Conservation (phyloP, 2,329 filamentous ascomycete species). For the Epichloe gansuensis region DNA sequence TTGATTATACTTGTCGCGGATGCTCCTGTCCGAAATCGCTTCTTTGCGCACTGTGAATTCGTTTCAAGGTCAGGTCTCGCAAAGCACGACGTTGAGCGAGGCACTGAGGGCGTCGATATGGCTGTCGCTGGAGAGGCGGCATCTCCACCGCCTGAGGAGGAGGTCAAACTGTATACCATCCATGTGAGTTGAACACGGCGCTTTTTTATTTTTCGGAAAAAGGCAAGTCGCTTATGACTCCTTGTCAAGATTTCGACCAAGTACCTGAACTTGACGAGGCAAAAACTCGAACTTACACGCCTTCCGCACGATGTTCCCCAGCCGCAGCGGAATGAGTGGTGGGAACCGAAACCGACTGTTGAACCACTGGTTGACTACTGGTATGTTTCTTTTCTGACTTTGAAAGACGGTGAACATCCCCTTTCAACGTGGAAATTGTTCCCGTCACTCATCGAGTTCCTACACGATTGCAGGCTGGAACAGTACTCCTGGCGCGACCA, state of each 20-base stretch:
- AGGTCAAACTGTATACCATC: slow-evolving; percentile 42
- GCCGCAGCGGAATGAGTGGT: slow-evolving; percentile 37
- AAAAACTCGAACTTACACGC: slow-evolving; percentile 54
- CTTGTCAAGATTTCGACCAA: slow-evolving; percentile 45
- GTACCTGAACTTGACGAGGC: slow-evolving; percentile 53
- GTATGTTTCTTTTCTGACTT: slow-evolving; percentile 23
- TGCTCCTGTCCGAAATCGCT: too few species aligned
- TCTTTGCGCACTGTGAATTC: too few species aligned
- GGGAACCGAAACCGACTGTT: slow-evolving; percentile 46
- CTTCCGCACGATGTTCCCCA: slow-evolving; percentile 45
- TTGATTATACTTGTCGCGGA: too few species aligned
- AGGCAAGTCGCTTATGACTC: background rate
- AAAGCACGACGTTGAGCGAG: background rate
- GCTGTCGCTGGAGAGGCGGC: slow-evolving; percentile 10
- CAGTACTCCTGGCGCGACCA: slow-evolving; percentile 51
- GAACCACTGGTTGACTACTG: slow-evolving; percentile 55
- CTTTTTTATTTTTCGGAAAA: background rate
- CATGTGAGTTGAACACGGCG: slow-evolving; percentile 32
- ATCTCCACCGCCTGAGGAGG: slow-evolving; percentile 19
- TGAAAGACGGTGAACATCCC: background rate
- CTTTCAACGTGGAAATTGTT: background rate
- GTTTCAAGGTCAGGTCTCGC: background rate
- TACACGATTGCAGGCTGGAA: slow-evolving; percentile 39
- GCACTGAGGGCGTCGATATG: background rate
- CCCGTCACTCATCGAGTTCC: background rate